Percentiles rank a stretch among this genome's conserved stretches.
These are phyloP conservation scores for Bremia lactucae DNA, from an alignment of 352 stramenopile species.

Conservation along the genomic window DNA sequence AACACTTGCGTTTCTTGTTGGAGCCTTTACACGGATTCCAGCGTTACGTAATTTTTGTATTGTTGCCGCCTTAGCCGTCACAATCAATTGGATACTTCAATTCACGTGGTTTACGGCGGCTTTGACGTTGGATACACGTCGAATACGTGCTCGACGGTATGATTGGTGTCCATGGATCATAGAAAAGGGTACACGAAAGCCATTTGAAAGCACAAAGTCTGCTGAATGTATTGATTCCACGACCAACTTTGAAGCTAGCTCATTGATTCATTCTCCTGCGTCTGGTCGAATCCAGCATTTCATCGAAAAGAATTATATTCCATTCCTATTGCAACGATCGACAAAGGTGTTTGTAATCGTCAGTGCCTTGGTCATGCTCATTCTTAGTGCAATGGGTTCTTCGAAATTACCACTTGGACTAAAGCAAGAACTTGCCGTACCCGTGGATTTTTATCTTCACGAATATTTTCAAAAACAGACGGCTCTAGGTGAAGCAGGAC, in stretches of 20 bases:
- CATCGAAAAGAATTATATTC: conserved; percentile 54
- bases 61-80: conserved; percentile 72
- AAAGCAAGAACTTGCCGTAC: conserved; percentile 81
- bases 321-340: conserved; percentile 43
- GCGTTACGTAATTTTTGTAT: conserved; percentile 82
- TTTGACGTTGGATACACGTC: conserved; percentile 61
- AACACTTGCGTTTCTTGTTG: conserved; percentile 72
- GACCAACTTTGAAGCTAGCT: too few species aligned
- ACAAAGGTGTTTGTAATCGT: conserved; percentile 56
- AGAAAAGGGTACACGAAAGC: conserved; percentile 29
- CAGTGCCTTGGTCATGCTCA: conserved; percentile 17
- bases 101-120: conserved; percentile 83
- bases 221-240: too few species aligned
- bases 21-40: conserved; percentile 77
- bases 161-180: conserved; percentile 61
- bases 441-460: conserved; percentile 82
- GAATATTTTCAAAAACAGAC: conserved; percentile 85
- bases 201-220: too few species aligned
- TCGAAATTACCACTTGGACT: conserved; percentile 70
- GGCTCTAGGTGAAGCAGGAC: conserved; percentile 71
- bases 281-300: conserved; percentile 44
- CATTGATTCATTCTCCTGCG: not conserved
- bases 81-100: conserved; percentile 73
- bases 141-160: conserved; percentile 53
- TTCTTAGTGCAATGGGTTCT: conserved; percentile 45